phyloP scores from a whole-genome alignment of 2,329 filamentous ascomycete genomes.

The Aspergillus aculeatinus region DNA sequence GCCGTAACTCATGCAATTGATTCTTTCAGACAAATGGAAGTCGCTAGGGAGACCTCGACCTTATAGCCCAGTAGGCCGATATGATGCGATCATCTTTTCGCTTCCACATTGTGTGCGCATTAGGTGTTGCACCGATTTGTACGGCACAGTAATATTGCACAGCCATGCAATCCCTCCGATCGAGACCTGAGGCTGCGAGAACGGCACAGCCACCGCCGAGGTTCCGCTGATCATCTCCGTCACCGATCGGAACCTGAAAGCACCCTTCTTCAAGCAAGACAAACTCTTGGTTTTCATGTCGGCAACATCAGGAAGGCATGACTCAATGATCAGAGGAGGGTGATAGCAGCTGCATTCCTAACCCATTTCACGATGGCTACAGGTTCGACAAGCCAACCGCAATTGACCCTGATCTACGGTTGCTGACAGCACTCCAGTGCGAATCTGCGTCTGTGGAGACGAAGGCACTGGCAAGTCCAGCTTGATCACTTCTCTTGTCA shows the following conservation, averaged over 20 bases:
- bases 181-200: constrained; percentile 19
- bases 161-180: neutral
- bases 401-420: neutral
- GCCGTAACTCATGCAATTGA: neutral
- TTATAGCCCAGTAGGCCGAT: neutral
- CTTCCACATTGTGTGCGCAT: neutral
- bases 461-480: constrained; percentile 94
- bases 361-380: constrained; percentile 24
- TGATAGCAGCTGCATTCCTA: constrained; percentile 4
- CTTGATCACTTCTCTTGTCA: constrained; percentile 91
- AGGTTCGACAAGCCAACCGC: constrained; percentile 18
- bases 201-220: constrained; percentile 21
- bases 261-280: neutral
- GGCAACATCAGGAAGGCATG: neutral
- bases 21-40: neutral
- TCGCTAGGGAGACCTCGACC: neutral
- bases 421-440: constrained; percentile 54
- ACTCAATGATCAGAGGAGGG: constrained; percentile 17
- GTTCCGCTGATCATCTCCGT: constrained; percentile 15
- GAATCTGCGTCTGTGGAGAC: constrained; percentile 94
- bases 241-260: neutral
- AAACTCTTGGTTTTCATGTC: neutral
- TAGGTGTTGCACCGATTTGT: neutral
- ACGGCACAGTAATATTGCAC: neutral
- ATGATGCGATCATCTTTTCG: neutral